phyloP scores from a whole-genome alignment of 495 filamentous ascomycete species.

The Parachaetomium inaequale region DNA sequence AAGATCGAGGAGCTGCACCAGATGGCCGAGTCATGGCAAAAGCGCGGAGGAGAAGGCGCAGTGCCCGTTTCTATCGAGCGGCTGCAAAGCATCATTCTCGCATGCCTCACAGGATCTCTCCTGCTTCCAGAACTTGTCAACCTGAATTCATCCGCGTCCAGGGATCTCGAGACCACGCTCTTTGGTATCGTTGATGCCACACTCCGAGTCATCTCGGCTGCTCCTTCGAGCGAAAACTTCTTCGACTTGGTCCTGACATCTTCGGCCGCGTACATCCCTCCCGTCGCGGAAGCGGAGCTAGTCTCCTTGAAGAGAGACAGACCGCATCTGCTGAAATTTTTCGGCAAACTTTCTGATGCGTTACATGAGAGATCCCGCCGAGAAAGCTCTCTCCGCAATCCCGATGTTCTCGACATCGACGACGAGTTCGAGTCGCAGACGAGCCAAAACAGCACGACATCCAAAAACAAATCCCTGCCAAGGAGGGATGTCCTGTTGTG shows the following conservation, averaged over 20 bases:
- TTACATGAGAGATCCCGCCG: constrained; percentile 43
- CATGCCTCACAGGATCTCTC: constrained; percentile 41
- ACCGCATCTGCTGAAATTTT: constrained; percentile 35
- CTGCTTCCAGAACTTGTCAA: constrained; percentile 43
- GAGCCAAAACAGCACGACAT: constrained; percentile 42
- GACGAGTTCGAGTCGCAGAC: constrained; percentile 59
- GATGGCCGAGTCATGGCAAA: constrained; percentile 44
- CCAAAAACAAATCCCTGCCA: constrained; percentile 36
- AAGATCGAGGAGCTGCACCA: constrained; percentile 44
- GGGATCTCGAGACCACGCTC: constrained; percentile 38
- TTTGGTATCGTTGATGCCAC: constrained; percentile 34
- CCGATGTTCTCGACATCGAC: constrained; percentile 77
- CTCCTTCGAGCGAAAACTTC: constrained; percentile 35
- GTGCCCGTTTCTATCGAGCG: constrained; percentile 43
- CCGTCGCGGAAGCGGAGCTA: constrained; percentile 31
- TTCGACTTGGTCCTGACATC: constrained; percentile 36
- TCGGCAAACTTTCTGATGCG: constrained; percentile 40
- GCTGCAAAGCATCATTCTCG: constrained; percentile 45
- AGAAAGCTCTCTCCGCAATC: constrained; percentile 28
- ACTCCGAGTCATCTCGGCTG: constrained; percentile 33
- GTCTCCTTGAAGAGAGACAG: constrained; percentile 30
- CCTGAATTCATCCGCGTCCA: constrained; percentile 39
- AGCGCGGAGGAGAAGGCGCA: constrained; percentile 36
- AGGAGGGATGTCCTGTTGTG: constrained; percentile 47
- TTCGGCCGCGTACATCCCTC: constrained; percentile 39